Evolutionary conservation across 352 stramenopile genomes (phyloP).

Genomic region (Globisporangium orthogonon): DNA sequence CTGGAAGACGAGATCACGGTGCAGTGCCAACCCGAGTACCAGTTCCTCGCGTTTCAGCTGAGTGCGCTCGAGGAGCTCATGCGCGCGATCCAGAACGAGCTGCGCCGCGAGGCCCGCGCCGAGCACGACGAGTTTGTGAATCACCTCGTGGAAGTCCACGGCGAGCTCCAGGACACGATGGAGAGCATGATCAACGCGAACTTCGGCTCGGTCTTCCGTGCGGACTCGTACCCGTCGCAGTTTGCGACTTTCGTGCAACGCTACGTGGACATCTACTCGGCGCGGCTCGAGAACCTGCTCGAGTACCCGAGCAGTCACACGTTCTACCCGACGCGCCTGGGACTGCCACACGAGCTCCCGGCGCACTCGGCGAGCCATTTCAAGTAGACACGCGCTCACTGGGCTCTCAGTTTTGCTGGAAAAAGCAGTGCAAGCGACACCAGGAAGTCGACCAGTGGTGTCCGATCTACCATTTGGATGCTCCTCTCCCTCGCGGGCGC

Average conservation of each 20-base stretch:
- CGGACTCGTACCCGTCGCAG: constrained; percentile 75
- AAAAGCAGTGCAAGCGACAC: too few relatives aligned
- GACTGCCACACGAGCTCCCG: constrained; percentile 46
- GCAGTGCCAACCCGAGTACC: constrained; percentile 49
- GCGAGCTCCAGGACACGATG: constrained; percentile 61
- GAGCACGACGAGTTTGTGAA: constrained; percentile 57
- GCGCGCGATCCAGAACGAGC: constrained; percentile 53
- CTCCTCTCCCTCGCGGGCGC: too few relatives aligned
- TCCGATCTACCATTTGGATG: too few relatives aligned
- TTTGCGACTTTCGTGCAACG: constrained; percentile 84
- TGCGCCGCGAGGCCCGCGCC: constrained; percentile 29
- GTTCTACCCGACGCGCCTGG: constrained; percentile 77
- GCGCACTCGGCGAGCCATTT: neutral
- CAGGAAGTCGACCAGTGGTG: too few relatives aligned
- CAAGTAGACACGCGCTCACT: constrained; percentile 1
- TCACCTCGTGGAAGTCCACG: constrained; percentile 53
- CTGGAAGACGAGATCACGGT: constrained; percentile 82
- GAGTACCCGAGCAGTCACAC: constrained; percentile 79
- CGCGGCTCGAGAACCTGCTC: constrained; percentile 75
- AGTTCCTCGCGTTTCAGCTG: constrained; percentile 62
- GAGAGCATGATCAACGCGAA: constrained; percentile 80
- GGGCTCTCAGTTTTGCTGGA: too few relatives aligned
- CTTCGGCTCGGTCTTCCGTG: constrained; percentile 86
- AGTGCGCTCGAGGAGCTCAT: constrained; percentile 57
- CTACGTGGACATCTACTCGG: constrained; percentile 88